Percentiles rank a stretch among this genome's conserved stretches.
Evolutionary conservation across 495 filamentous ascomycete species (phyloP).

Genomic region (Xylaria acuta): DNA sequence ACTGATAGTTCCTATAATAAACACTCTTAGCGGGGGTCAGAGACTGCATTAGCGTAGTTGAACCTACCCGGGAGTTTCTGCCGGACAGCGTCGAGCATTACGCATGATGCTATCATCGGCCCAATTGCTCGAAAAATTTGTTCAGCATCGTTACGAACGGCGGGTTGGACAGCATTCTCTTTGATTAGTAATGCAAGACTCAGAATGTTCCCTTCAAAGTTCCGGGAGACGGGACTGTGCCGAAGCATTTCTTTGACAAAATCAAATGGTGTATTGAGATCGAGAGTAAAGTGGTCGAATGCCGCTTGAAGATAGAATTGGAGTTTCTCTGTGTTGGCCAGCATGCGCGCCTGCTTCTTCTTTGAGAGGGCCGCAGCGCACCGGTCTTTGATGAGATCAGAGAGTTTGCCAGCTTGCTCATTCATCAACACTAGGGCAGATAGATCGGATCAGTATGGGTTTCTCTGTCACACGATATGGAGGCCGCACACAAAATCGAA

Average conservation of each 20-base stretch:
- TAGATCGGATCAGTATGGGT: slow-evolving; percentile 16
- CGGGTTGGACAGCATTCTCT: slow-evolving; percentile 36
- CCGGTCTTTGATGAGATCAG: slow-evolving; percentile 45
- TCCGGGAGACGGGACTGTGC: slow-evolving; percentile 53
- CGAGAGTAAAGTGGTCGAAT: slow-evolving; percentile 62
- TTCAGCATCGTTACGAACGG: slow-evolving; percentile 37
- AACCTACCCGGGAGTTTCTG: slow-evolving; percentile 47
- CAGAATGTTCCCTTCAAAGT: slow-evolving; percentile 62
- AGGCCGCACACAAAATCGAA: neutral
- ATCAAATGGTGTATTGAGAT: slow-evolving; percentile 61
- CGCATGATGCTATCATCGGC: slow-evolving; percentile 60
- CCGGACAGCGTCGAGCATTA: slow-evolving; percentile 59
- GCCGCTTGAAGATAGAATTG: slow-evolving; percentile 57
- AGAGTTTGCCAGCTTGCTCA: slow-evolving; percentile 57
- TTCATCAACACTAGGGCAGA: slow-evolving; percentile 47
- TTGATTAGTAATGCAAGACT: slow-evolving; percentile 56
- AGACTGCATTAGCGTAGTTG: neutral
- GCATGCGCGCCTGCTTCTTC: slow-evolving; percentile 54
- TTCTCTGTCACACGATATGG: neutral
- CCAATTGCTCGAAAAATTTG: slow-evolving; percentile 55
- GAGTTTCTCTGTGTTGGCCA: slow-evolving; percentile 58
- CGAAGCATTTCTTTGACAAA: slow-evolving; percentile 57
- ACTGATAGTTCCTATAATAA: slow-evolving; percentile 40
- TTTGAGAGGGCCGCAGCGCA: slow-evolving; percentile 46
- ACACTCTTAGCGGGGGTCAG: neutral